Base-by-base conservation (phyloP, 805 yeast genomes). In the Barnettozyma californica region DNA sequence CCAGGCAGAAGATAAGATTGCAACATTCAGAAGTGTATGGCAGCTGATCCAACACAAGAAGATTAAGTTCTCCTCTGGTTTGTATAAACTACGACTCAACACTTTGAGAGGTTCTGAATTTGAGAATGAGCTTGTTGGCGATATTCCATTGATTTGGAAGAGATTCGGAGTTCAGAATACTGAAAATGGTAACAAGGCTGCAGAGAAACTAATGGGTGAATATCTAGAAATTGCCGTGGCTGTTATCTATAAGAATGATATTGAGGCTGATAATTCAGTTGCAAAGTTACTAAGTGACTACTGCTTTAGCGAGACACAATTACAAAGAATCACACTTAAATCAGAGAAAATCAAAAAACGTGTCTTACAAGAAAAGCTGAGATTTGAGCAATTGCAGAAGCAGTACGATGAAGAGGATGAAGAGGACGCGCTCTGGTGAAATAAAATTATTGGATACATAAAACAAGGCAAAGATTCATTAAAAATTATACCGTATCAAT, bases 341-440 rank as follows among this genome's bases (percentile, higher is more conserved):
- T 29, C 41, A 3, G 11, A 23, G 3, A 45, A 23, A 13, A 21
- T 53, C 3, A 42, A 44, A 9, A 43, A n/a, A 1, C 14, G 11
- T 13, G 53, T 50, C 10, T 4, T 35, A 21, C 43, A 23, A 33
- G 48, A 54, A n/a, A 48, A 51, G 10, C 44, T 46, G 10, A 43
- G 46, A 36, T 61, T 59, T 41, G 53, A 50, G 39, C 55, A 56
- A 16, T 35, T 61, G 40, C 66, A 61, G 44, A 45, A 55, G 37
- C 62, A 61, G 44, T 59, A 53, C 31, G 67, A 59, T 45, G 62
- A 62, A 42, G 64, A 63, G 47, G 67, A 64, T 23, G 68, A 64
- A 14, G 65, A 60, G 34, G 57, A 51, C 41, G 50, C 63, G 19
- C 41, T 62, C n/a, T 63, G 66, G 66, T 62, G 49, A 58, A 7